Evolutionary conservation across 176 grass and related monocot genomes (phyloP).

Genomic region (Tuctoria greenei): DNA sequence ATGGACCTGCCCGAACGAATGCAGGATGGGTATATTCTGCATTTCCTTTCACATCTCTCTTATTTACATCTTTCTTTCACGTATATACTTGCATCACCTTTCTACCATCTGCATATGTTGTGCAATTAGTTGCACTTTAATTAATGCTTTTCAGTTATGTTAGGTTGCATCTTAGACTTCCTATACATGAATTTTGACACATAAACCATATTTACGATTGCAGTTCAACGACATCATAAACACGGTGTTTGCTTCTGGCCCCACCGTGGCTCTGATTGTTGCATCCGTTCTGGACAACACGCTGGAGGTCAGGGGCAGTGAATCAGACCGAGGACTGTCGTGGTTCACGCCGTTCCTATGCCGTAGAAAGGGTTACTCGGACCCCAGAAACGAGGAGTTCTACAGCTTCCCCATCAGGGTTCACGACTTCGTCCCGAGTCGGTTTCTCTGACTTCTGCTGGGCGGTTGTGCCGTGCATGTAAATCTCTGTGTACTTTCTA

Average conservation of each 20-base stretch:
- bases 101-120: no score
- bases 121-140: neutral
- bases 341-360: slow-evolving; percentile 69
- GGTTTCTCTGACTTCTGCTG: slow-evolving; percentile 41
- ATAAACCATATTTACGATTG: neutral
- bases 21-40: slow-evolving; percentile 86
- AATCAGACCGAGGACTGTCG: slow-evolving; percentile 66
- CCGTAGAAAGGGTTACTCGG: slow-evolving; percentile 38
- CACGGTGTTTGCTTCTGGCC: slow-evolving; percentile 76
- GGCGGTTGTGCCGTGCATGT: slow-evolving; percentile 34
- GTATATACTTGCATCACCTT: no score
- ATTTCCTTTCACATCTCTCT: neutral
- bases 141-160: neutral
- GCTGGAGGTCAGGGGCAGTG: slow-evolving; percentile 38
- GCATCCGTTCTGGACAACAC: slow-evolving; percentile 72
- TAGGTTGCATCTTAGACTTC: neutral
- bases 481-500: slow-evolving; percentile 47
- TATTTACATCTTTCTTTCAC: neutral
- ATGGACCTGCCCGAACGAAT: slow-evolving; percentile 70
- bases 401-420: slow-evolving; percentile 78
- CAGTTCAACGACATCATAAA: slow-evolving; percentile 99
- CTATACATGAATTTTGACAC: slow-evolving; percentile 10
- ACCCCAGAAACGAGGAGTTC: slow-evolving; percentile 80
- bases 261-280: slow-evolving; percentile 64
- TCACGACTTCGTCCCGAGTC: slow-evolving; percentile 47